Conservation (phyloP, 2,329 filamentous ascomycete species). For the Fusarium temperatum region DNA sequence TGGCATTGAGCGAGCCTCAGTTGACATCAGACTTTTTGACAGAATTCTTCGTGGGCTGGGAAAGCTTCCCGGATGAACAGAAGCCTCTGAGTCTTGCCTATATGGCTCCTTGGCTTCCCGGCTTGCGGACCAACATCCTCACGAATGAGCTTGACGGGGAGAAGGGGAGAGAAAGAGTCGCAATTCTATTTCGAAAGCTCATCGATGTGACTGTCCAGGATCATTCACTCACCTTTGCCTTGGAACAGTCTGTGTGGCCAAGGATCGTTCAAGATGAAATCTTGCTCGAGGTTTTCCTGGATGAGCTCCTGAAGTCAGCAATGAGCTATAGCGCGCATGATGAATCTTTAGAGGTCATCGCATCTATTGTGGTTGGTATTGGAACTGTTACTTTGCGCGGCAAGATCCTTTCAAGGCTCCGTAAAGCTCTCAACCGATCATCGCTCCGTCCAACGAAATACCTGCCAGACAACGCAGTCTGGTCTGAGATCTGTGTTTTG, state of each 20-base stretch:
- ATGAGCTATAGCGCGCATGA: slow-evolving; percentile 66
- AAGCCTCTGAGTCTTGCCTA: slow-evolving; percentile 73
- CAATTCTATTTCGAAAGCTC: slow-evolving; percentile 70
- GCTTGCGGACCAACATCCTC: slow-evolving; percentile 67
- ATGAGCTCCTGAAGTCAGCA: slow-evolving; percentile 72
- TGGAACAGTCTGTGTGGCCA: slow-evolving; percentile 75
- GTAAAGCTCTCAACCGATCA: slow-evolving; percentile 73
- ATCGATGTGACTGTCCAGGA: slow-evolving; percentile 72
- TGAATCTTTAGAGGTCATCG: slow-evolving; percentile 67
- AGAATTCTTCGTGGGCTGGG: slow-evolving; percentile 79
- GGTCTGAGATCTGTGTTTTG: slow-evolving; percentile 74
- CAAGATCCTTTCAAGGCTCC: slow-evolving; percentile 70
- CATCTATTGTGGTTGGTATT: slow-evolving; percentile 70
- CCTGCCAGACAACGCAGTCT: slow-evolving; percentile 73
- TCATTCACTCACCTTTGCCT: slow-evolving; percentile 63
- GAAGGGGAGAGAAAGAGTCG: slow-evolving; percentile 72
- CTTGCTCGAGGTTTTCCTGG: slow-evolving; percentile 72
- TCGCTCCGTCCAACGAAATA: slow-evolving; percentile 72
- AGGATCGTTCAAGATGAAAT: slow-evolving; percentile 71
- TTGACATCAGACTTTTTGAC: slow-evolving; percentile 75
- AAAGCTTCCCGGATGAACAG: slow-evolving; percentile 73
- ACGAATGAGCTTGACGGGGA: slow-evolving; percentile 69
- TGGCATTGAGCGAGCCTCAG: slow-evolving; percentile 71
- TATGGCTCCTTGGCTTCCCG: slow-evolving; percentile 74
- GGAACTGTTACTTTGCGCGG: slow-evolving; percentile 72